Evolutionary conservation across 108 stramenopile species (phyloP).

Genomic region (Seminavis robusta): DNA sequence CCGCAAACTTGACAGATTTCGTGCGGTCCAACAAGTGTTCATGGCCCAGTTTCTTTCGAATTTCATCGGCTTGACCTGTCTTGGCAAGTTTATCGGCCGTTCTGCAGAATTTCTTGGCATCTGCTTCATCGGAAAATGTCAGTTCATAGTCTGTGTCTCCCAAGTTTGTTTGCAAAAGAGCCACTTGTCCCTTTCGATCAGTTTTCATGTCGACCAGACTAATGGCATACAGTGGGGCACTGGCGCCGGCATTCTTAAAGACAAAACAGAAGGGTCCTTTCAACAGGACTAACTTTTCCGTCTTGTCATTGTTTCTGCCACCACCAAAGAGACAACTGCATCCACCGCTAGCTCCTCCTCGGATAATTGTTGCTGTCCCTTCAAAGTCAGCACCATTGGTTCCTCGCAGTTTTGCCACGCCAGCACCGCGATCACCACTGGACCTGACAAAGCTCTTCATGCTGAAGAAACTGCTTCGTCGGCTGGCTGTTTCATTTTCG

Average conservation of each 20-base stretch:
- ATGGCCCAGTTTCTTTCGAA: constrained; percentile 64
- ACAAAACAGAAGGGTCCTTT: constrained; percentile 85
- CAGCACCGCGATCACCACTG: constrained; percentile 59
- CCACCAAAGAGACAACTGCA: constrained; percentile 30
- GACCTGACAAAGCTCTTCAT: constrained; percentile 37
- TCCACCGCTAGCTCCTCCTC: constrained; percentile 24
- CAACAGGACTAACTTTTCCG: constrained; percentile 57
- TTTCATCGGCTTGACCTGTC: constrained; percentile 31
- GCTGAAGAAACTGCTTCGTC: constrained; percentile 23
- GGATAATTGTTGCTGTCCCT: constrained; percentile 56
- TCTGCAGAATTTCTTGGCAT: constrained; percentile 37
- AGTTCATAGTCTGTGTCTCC: constrained; percentile 79
- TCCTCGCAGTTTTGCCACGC: constrained; percentile 65
- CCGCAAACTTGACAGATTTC: constrained; percentile 56
- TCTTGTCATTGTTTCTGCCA: constrained; percentile 7
- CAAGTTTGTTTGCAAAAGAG: constrained; percentile 42
- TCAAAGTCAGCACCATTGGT: constrained; percentile 78
- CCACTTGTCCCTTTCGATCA: background rate
- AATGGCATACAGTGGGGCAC: constrained; percentile 75
- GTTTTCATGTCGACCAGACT: constrained; percentile 52
- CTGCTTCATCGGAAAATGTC: constrained; percentile 34
- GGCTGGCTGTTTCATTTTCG: too few relatives aligned
- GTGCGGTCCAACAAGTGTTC: constrained; percentile 55
- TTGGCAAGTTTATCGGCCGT: constrained; percentile 37
- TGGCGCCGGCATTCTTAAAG: constrained; percentile 39